phyloP scores from a whole-genome alignment of 129 eudicot species.

The Lactuca sativa region DNA sequence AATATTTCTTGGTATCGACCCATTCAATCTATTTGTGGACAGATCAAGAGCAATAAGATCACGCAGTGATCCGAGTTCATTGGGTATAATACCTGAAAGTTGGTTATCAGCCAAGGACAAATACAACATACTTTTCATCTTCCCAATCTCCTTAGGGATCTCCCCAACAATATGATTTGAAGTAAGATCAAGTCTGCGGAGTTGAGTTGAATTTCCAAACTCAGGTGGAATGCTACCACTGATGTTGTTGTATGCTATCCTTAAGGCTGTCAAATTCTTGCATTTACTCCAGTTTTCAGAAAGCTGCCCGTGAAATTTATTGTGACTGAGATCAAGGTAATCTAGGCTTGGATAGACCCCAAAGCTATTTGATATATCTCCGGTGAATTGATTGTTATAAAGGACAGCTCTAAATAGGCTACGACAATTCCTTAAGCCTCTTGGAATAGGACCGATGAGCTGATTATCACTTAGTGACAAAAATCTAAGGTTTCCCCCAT shows the following conservation, averaged over 20 bases:
- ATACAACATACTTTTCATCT: conserved; percentile 15
- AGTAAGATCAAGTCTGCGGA: not conserved
- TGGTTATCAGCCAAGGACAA: too few relatives aligned
- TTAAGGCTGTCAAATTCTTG: not conserved
- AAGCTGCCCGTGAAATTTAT: conserved; percentile 30
- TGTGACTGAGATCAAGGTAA: conserved; percentile 20
- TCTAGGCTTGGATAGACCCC: conserved; percentile 36
- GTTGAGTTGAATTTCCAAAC: too few relatives aligned
- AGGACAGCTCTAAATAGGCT: conserved; percentile 25
- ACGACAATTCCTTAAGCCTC: conserved; percentile 4
- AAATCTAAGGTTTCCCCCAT: too few relatives aligned
- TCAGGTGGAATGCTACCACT: conserved; percentile 8
- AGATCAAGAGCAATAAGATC: too few relatives aligned
- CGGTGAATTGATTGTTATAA: conserved; percentile 24
- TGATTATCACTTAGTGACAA: too few relatives aligned
- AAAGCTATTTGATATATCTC: conserved; percentile 31
- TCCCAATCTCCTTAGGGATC: too few relatives aligned
- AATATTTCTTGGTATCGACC: too few relatives aligned
- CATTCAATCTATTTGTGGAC: too few relatives aligned
- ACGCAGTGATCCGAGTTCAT: too few relatives aligned
- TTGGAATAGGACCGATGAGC: too few relatives aligned
- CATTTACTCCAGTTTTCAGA: conserved; percentile 26
- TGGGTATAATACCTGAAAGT: too few relatives aligned
- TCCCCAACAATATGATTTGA: conserved; percentile 28
- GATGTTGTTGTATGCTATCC: conserved; percentile 19